phyloP scores from a whole-genome alignment of 2,329 filamentous ascomycete species.

The Didymella arachidicola region DNA sequence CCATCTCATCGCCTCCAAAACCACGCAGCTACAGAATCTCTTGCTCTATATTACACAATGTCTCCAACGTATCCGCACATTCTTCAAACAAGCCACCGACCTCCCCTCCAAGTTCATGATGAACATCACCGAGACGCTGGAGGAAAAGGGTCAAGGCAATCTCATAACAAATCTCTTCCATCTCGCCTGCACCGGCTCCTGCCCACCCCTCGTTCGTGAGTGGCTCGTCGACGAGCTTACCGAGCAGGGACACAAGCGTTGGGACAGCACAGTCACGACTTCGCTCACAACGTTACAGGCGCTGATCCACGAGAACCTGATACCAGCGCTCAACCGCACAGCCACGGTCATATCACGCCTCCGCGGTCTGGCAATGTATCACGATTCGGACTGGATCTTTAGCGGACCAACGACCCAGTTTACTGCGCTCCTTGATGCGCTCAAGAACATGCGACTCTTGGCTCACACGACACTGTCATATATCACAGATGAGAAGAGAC shows the following conservation, averaged over 20 bases:
- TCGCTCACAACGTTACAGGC: constrained; percentile 80
- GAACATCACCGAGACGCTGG: constrained; percentile 77
- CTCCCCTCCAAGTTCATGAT: constrained; percentile 79
- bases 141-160: constrained; percentile 68
- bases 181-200: constrained; percentile 82
- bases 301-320: constrained; percentile 84
- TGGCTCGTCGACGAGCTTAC: constrained; percentile 84
- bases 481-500: constrained; percentile 76
- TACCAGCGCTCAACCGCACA: constrained; percentile 86
- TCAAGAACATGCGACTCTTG: constrained; percentile 77
- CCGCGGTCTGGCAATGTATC: constrained; percentile 81
- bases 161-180: constrained; percentile 84
- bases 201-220: constrained; percentile 76
- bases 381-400: constrained; percentile 69
- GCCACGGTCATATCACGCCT: constrained; percentile 82
- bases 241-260: constrained; percentile 83
- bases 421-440: constrained; percentile 65
- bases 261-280: constrained; percentile 85
- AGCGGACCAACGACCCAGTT: constrained; percentile 58
- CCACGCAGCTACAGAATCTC: constrained; percentile 85
- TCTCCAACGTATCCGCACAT: constrained; percentile 77
- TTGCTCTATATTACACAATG: constrained; percentile 85
- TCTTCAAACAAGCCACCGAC: constrained; percentile 84
- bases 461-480: constrained; percentile 75
- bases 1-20: constrained; percentile 83